These are phyloP conservation scores for Podospora pseudocomata DNA, from an alignment of 495 filamentous ascomycete species.

Conservation along the genomic window DNA sequence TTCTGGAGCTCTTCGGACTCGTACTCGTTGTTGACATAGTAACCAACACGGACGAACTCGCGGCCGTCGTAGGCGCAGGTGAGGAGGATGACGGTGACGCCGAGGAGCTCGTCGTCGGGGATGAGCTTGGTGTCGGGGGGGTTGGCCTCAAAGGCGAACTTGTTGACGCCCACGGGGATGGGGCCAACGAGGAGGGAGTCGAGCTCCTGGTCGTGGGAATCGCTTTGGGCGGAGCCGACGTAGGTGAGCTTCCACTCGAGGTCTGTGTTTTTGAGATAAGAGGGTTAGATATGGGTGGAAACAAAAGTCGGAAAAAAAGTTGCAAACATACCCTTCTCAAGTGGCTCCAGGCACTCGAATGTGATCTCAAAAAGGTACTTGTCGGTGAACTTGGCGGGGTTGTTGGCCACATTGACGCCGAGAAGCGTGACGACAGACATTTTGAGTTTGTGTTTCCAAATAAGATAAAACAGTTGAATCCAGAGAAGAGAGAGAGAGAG, in stretches of 20 bases:
- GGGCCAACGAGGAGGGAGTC: constrained; percentile 94
- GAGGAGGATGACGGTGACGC: constrained; percentile 94
- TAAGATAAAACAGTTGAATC: neutral
- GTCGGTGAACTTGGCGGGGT: constrained; percentile 84
- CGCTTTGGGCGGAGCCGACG: constrained; percentile 95
- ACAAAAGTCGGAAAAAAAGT: neutral
- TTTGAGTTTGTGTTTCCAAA: constrained; percentile 31
- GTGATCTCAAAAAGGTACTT: constrained; percentile 97
- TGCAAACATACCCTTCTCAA: constrained; percentile 71
- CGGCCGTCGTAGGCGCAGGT: constrained; percentile 94
- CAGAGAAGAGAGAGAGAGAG: neutral
- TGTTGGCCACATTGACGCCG: constrained; percentile 92
- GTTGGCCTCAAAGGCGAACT: constrained; percentile 96
- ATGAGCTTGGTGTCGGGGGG: constrained; percentile 84
- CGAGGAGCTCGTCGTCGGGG: constrained; percentile 88
- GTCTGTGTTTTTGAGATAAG: constrained; percentile 51
- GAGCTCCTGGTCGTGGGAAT: constrained; percentile 96
- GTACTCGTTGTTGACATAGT: constrained; percentile 99
- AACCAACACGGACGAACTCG: constrained; percentile 97
- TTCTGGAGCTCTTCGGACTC: constrained; percentile 81
- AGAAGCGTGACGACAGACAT: constrained; percentile 98
- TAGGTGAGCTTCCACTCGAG: constrained; percentile 99
- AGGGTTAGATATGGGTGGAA: neutral
- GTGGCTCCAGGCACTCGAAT: constrained; percentile 88
- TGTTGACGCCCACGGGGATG: constrained; percentile 95